Evolutionary conservation across 352 stramenopile genomes (phyloP).

Genomic region (Aphanomyces cochlioides): DNA sequence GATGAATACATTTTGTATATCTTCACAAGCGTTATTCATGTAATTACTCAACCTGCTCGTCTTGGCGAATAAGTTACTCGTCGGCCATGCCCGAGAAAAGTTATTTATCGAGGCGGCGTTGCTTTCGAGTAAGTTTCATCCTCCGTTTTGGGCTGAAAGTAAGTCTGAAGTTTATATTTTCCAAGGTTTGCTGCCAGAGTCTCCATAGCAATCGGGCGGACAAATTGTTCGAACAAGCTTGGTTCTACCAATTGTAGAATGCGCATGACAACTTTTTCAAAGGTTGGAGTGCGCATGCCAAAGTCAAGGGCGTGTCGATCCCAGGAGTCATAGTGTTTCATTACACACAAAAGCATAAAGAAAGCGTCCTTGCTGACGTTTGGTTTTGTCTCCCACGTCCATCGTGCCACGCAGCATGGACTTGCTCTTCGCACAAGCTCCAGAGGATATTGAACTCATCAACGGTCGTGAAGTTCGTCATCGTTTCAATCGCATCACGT

Average conservation of each 20-base stretch:
- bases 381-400: not conserved
- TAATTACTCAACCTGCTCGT: no score
- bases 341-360: conserved; percentile 9
- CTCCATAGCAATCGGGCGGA: not conserved
- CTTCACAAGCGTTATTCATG: no score
- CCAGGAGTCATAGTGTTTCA: conserved; percentile 19
- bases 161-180: no score
- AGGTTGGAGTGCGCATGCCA: not conserved
- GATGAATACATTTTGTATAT: no score
- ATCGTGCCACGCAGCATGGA: not conserved
- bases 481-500: not conserved
- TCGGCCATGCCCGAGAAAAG: no score
- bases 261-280: conserved; percentile 14
- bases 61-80: no score
- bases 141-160: no score
- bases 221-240: not conserved
- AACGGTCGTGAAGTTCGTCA: conserved; percentile 11
- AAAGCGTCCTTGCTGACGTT: not conserved
- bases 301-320: conserved; percentile 14
- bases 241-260: conserved; percentile 8
- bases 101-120: no score
- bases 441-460: conserved; percentile 17
- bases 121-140: no score
- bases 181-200: no score
- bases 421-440: not conserved